Conservation (phyloP, 2,329 filamentous ascomycete species). For the Dothideomycetes sp. region DNA sequence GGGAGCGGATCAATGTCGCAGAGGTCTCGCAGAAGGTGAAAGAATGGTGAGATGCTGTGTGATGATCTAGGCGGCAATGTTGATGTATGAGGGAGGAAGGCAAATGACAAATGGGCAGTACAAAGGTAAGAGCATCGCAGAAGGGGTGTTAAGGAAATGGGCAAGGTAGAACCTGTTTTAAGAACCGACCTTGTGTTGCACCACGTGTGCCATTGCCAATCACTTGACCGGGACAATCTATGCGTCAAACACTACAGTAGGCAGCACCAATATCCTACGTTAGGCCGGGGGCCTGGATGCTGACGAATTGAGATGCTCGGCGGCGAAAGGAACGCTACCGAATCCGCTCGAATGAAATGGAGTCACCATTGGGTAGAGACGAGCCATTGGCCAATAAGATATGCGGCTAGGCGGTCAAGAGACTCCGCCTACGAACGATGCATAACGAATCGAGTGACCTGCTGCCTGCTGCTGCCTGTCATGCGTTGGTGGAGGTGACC, state of each 20-base stretch:
- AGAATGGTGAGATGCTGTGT: no score
- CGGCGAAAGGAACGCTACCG: conserved; percentile 8
- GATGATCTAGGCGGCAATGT: no score
- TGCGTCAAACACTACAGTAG: conserved; percentile 1
- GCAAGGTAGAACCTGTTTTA: neutral
- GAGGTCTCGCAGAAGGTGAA: no score
- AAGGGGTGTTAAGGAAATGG: neutral
- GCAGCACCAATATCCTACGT: conserved; percentile 8
- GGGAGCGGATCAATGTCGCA: no score
- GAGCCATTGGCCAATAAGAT: conserved; percentile 6
- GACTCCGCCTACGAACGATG: neutral
- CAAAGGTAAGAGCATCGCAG: neutral
- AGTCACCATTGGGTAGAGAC: conserved; percentile 1
- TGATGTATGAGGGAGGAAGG: no score
- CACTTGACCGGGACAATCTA: neutral
- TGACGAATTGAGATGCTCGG: conserved; percentile 6
- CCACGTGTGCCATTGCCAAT: neutral
- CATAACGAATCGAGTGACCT: neutral
- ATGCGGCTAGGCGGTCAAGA: neutral
- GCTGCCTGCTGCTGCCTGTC: neutral
- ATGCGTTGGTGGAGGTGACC: neutral
- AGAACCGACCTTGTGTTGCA: neutral
- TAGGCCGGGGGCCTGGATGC: conserved; percentile 2
- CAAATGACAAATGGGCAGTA: neutral
- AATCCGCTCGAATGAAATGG: conserved; percentile 7